Conservation (phyloP, 169 alveolate species). For the Plasmodium coatneyi region DNA sequence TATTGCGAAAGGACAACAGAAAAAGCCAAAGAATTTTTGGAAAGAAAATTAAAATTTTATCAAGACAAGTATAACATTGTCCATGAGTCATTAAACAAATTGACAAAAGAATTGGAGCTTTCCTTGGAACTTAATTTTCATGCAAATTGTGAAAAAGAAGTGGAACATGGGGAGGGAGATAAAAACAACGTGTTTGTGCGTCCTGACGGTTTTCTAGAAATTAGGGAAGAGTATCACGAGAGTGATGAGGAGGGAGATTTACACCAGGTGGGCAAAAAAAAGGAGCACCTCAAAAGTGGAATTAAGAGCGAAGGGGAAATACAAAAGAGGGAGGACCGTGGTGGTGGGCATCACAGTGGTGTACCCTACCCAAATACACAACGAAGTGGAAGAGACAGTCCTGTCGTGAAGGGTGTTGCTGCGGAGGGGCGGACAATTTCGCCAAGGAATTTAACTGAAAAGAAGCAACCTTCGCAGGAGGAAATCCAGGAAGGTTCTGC, state of each 20-base stretch:
- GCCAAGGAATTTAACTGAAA: not conserved
- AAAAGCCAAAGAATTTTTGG: slow-evolving; percentile 10
- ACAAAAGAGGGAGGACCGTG: slow-evolving; percentile 1
- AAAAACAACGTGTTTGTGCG: slow-evolving; percentile 20
- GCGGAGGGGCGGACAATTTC: not conserved
- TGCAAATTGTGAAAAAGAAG: not conserved
- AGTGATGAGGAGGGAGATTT: slow-evolving; percentile 24
- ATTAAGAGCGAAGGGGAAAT: not conserved
- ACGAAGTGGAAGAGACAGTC: not conserved
- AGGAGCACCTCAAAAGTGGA: not conserved
- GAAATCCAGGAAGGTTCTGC: not conserved
- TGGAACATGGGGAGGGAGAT: not conserved
- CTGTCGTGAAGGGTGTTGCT: not conserved
- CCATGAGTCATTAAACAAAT: slow-evolving; percentile 5
- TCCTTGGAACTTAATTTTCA: slow-evolving; percentile 31
- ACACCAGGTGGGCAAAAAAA: not conserved
- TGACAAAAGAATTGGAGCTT: slow-evolving; percentile 48
- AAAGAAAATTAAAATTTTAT: slow-evolving; percentile 24
- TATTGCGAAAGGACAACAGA: slow-evolving; percentile 63
- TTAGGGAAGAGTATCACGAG: slow-evolving; percentile 43
- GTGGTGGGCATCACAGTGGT: not conserved
- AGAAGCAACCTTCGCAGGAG: not conserved
- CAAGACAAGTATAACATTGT: slow-evolving; percentile 30
- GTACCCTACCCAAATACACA: not conserved
- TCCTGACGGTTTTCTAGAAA: slow-evolving; percentile 59